phyloP scores from a whole-genome alignment of 495 filamentous ascomycete species.

The Parathielavia appendiculata region DNA sequence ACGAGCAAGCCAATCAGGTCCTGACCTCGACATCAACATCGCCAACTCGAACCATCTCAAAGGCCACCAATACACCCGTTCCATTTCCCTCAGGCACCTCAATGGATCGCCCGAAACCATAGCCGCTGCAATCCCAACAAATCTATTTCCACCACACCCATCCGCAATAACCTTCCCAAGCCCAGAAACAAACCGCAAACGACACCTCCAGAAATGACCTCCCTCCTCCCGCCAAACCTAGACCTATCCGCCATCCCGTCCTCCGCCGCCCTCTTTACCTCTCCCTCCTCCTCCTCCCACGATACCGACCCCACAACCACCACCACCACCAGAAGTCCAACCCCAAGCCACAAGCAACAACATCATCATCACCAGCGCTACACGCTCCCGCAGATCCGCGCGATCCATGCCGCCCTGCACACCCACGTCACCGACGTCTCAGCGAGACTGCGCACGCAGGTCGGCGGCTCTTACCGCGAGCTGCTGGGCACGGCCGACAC shows the following conservation, averaged over 20 bases:
- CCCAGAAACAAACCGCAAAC: neutral
- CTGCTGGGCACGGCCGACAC: constrained; percentile 87
- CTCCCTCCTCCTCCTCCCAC: no score
- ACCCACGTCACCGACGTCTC: constrained; percentile 67
- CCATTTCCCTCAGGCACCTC: no score
- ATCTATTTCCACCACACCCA: no score
- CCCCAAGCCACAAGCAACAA: neutral
- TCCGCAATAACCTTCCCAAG: no score
- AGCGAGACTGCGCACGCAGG: constrained; percentile 80
- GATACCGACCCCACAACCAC: neutral
- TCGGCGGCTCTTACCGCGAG: constrained; percentile 90
- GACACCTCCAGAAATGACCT: no score
- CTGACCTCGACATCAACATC: no score
- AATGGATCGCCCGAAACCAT: no score
- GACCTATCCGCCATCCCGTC: constrained; percentile 4
- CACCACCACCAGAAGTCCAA: neutral
- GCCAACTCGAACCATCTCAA: no score
- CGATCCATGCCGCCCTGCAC: constrained; percentile 52
- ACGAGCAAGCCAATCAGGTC: no score
- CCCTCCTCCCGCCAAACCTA: neutral
- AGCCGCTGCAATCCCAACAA: no score
- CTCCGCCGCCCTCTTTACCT: constrained; percentile 6
- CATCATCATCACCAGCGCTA: constrained; percentile 5
- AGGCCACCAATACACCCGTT: no score
- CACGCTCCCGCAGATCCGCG: constrained; percentile 60